These are phyloP conservation scores for Plasmodium knowlesi DNA, from an alignment of 169 alveolate species.

Conservation along the genomic window DNA sequence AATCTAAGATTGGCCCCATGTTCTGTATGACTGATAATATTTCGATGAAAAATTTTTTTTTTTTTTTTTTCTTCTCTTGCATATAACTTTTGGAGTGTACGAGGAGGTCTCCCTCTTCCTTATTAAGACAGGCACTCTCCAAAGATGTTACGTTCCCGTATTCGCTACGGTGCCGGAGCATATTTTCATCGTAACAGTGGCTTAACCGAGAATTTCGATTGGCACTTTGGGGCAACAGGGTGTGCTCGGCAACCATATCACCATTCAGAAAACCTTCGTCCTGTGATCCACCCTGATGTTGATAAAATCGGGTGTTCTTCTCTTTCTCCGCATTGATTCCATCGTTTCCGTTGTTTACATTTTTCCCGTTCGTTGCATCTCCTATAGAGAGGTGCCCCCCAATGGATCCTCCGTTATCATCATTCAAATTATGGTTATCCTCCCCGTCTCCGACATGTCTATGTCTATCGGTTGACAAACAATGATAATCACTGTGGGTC, in stretches of 20 bases:
- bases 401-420: background rate
- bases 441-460: background rate
- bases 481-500: background rate
- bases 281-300: background rate
- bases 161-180: background rate
- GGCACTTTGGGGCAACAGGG: background rate
- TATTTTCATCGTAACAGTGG: background rate
- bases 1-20: conserved; percentile 73
- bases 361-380: background rate
- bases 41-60: conserved; percentile 62
- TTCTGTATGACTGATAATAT: conserved; percentile 54
- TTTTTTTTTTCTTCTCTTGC: background rate
- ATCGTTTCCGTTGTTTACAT: too few relatives aligned
- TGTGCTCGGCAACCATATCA: background rate
- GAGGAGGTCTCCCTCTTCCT: background rate
- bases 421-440: background rate
- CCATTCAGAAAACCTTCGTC: background rate
- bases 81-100: background rate
- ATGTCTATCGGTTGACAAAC: background rate
- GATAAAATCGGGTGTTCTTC: background rate
- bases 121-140: background rate
- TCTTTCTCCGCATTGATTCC: background rate
- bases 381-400: background rate
- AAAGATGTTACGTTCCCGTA: background rate
- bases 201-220: background rate